Base-by-base conservation (phyloP, 345 rosid species). In the Salix caprea region DNA sequence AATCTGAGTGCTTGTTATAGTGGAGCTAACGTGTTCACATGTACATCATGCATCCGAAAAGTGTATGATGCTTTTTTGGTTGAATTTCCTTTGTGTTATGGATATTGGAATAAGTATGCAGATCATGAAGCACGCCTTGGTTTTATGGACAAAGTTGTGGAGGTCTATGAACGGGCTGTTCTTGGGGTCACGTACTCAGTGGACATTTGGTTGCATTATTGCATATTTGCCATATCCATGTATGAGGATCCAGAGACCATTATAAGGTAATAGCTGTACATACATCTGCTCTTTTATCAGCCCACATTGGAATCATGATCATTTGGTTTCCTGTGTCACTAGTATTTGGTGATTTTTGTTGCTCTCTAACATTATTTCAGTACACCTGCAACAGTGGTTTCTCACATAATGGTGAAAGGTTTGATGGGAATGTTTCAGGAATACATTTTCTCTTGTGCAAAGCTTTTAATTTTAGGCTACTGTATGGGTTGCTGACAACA, bases 41-140 rank as follows among this genome's bases (percentile, higher is more conserved):
- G 13, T 24, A 44, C 61, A 19, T 8, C 78, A 19, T 88, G 80
- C 91, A 96, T 96, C 58, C 86, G 85, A 72, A 89, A 87, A 82
- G 96, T 93, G 7, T 96, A 96, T 82, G 98, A 93, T 87, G 87
- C 90, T 39, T 96, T 96, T 86, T 83, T 96, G 75, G 96, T 91
- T 46, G 99, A 96, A 82, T 96, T 92, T 66, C 99, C 97, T 58
- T 74, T 94, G 80, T 96, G 99, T 80, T 96, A 92, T 90, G 99
- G 99, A 77, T 96, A 93, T 73, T 96, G 99, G 99, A 93, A 96
- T 87, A 96, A 93, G 87, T 96, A 92, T 79, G 97, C 97, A 13
- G 97, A 96, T 86, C 97, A 94, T 74, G 99, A 96, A 85, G 95
- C 95, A 48, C 89, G 92, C 6, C 84, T 87, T 72, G 94, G 97